Evolutionary conservation across 2,329 filamentous ascomycete species (phyloP), one percentile per base, ranked within the genome.

Genomic region (Penicillium sp.): DNA sequence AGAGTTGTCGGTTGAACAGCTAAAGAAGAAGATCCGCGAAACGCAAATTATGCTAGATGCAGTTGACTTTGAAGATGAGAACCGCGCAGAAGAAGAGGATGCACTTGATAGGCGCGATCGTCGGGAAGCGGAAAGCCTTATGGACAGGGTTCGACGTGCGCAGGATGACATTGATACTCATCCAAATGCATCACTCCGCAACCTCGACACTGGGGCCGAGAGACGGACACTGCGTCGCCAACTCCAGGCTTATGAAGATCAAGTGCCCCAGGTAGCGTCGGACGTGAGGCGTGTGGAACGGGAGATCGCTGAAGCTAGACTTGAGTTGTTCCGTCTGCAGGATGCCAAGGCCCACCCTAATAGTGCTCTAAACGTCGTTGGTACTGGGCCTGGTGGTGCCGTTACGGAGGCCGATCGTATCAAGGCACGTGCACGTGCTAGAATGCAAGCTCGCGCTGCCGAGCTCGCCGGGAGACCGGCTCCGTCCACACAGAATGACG

Each of bases 381-480:
- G 95, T 50, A 98, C 94, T 64, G 95, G 95, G 9, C 94, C 93
- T 61, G 94, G 94, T 48, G 95, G 95, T 56, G 81, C 88, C 49
- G 88, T 99, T 47, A 99, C 95, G 0, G 95, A 99, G 78, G 91
- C 92, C 3, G 95, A 99, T 78, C 88, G 94, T 58, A 86, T 98
- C 68, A 98, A 97, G 82, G 95, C 95, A 41, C 88, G 93, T 69
- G 94, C 95, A 35, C 96, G 93, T 80, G 94, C 94, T 45, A 96
- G 97, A 88, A 99, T 99, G 95, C 94, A 98, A 80, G 93, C 97
- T 72, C 90, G 95, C 63, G 93, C 95, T 68, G 95, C 95, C 60
- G 94, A 95, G 19, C 81, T 99, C 66, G 92, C 93, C 23, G 95
- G 95, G 61, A 92, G 90, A 77, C 93, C 93, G 73, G 81, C 90